phyloP scores from a whole-genome alignment of 2,329 filamentous ascomycete species.

The Cadophora sp. region DNA sequence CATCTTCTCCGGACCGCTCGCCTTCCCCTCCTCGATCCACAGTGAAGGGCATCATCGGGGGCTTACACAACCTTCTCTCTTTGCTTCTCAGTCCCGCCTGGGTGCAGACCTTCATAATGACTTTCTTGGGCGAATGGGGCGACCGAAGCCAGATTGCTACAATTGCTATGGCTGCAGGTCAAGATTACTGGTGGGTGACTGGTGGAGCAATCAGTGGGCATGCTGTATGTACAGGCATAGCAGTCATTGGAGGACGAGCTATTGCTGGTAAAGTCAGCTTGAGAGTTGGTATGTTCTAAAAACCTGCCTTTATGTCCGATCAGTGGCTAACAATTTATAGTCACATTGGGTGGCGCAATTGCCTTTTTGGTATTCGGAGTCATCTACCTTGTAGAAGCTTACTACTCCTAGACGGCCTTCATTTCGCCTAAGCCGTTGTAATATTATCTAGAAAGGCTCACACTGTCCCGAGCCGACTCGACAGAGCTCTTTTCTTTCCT shows the following conservation, averaged over 20 bases:
- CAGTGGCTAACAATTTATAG: conserved; percentile 55
- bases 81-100: conserved; percentile 92
- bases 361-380: conserved; percentile 92
- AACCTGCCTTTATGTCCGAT: conserved; percentile 16
- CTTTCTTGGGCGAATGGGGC: conserved; percentile 97
- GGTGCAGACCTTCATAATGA: conserved; percentile 99
- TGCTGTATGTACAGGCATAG: conserved; percentile 86
- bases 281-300: conserved; percentile 80
- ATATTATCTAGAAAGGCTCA: conserved; percentile 27
- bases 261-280: conserved; percentile 94
- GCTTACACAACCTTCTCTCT: conserved; percentile 85
- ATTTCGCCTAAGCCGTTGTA: conserved; percentile 22
- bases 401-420: conserved; percentile 50
- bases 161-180: conserved; percentile 97
- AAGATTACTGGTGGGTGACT: conserved; percentile 99
- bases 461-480: conserved; percentile 12
- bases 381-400: conserved; percentile 87
- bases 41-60: conserved; percentile 57
- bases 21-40: conserved; percentile 48
- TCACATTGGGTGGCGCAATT: conserved; percentile 88
- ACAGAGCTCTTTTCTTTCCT: conserved; percentile 1
- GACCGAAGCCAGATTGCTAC: conserved; percentile 98
- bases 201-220: conserved; percentile 87
- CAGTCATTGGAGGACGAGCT: conserved; percentile 89
- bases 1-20: conserved; percentile 71